phyloP scores from a whole-genome alignment of 129 eudicot species.

The Calendula officinalis region DNA sequence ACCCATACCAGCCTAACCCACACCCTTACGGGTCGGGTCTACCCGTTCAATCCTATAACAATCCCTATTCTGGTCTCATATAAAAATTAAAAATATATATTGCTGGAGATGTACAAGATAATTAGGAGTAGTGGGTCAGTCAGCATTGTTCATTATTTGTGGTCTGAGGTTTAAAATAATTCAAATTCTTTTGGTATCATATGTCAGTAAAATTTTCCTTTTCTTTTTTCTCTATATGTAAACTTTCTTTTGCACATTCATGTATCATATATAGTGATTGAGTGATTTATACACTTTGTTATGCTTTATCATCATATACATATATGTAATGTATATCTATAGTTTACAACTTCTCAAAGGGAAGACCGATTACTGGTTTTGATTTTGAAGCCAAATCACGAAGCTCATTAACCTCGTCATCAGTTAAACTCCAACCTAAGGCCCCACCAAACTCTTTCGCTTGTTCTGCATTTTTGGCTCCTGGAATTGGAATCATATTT shows the following conservation, averaged over 20 bases:
- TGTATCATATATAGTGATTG: slow-evolving; percentile 36
- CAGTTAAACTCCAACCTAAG: slow-evolving; percentile 69
- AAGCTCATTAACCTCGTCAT: slow-evolving; percentile 70
- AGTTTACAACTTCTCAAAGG: slow-evolving; percentile 67
- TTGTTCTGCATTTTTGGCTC: slow-evolving; percentile 90
- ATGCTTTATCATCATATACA: neutral
- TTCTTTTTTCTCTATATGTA: neutral
- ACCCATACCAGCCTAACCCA: slow-evolving; percentile 42
- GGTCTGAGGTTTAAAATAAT: slow-evolving; percentile 29
- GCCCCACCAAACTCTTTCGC: slow-evolving; percentile 89
- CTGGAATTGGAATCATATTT: slow-evolving; percentile 94
- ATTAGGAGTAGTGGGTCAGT: slow-evolving; percentile 27
- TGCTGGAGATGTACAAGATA: slow-evolving; percentile 26
- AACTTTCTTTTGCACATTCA: slow-evolving; percentile 11
- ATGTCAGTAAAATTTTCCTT: no score
- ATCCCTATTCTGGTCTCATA: slow-evolving; percentile 78
- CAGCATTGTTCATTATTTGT: slow-evolving; percentile 27
- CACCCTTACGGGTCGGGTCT: slow-evolving; percentile 74
- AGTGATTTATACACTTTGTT: slow-evolving; percentile 11
- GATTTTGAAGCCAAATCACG: slow-evolving; percentile 74
- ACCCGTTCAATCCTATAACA: slow-evolving; percentile 66
- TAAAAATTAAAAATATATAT: slow-evolving; percentile 13
- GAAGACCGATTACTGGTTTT: slow-evolving; percentile 75
- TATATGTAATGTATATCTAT: neutral
- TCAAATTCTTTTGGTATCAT: slow-evolving; percentile 26